A percentile compares a stretch with the other conserved stretches of the same genome.
Conservation (phyloP, 768 basidiomycete species). For the Lentinula detonsa region DNA sequence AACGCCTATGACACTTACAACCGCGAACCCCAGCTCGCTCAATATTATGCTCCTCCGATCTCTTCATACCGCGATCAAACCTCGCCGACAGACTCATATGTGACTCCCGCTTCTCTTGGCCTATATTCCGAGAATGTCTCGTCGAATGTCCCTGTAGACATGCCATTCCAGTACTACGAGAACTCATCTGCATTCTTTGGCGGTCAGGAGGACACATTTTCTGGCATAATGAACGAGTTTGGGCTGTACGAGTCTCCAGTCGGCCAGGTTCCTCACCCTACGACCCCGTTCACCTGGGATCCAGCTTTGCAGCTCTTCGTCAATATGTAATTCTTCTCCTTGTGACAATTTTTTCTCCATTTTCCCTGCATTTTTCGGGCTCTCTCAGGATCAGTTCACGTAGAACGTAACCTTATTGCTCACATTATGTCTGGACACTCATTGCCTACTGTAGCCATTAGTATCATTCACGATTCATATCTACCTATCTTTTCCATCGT, state of each 20-base stretch:
- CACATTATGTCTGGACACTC: neutral
- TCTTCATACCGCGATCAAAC: neutral
- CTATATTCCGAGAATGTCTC: neutral
- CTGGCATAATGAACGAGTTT: neutral
- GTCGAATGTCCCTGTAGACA: neutral
- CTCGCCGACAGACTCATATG: neutral
- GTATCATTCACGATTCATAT: neutral
- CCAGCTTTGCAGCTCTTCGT: neutral
- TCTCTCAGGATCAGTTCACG: neutral
- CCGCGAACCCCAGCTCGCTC: neutral
- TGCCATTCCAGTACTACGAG: neutral
- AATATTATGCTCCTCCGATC: neutral
- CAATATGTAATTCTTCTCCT: neutral
- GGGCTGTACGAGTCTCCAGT: neutral
- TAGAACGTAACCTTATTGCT: neutral
- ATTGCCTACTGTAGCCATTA: neutral
- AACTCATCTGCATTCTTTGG: neutral
- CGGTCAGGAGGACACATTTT: neutral
- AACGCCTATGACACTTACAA: neutral
- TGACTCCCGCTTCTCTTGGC: neutral
- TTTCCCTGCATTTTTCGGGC: neutral
- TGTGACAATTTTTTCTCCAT: neutral
- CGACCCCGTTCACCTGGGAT: neutral
- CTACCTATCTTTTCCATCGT: conserved; percentile 2
- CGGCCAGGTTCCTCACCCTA: neutral